Base-by-base conservation (phyloP, 441 rosid genomes). In the Bruguiera hainesii region DNA sequence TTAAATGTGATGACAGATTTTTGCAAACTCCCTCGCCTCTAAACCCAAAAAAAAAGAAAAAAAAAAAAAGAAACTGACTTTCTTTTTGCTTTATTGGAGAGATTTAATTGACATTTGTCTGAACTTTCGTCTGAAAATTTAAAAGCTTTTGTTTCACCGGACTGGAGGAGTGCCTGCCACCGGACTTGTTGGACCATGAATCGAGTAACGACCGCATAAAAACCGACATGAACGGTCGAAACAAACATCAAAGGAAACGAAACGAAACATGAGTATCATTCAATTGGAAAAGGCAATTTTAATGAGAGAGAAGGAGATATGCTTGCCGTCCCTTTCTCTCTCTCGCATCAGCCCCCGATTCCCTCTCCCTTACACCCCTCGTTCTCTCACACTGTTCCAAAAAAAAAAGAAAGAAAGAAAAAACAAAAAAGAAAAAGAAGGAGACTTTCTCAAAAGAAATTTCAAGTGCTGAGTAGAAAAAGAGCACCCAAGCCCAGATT, bases 201-300 rank as follows among this genome's bases (percentile, higher is more conserved):
- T 23, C 11, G 30, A 23, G 18, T 69, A 77, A 72, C 76, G 31
- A 76, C 81, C 83, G 73, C 81, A 73, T 35, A 72, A 64, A 73
- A 83, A 74, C 85, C 82, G 83, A 80, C 71, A 64, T 58, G 58
- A 79, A 79, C 83, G 86, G 81, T 68, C 64, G 79, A 79, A 67
- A 71, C 67, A 13, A 15, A 56, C 37, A 61, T 8, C n/a, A 30
- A 39, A 21, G 10, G 30, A 46, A 57, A 57, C 48, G 48, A 42
- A 3, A 42, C 16, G 31, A 56, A 42, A 35, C 4, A 25, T 26
- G 5, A 19, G 66, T 30, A 42, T 13, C 3, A 2, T 11, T 11
- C 48, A 42, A 42, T 42, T 11, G 37, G 37, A 33, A 33, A 7
- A 42, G 15, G 10, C 46, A 37, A 2, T 37, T 7, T 37, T 13